Percentiles rank a stretch among this genome's conserved stretches.
Conservation (phyloP, 2,329 filamentous ascomycete genomes). For the Cercospora janseana region DNA sequence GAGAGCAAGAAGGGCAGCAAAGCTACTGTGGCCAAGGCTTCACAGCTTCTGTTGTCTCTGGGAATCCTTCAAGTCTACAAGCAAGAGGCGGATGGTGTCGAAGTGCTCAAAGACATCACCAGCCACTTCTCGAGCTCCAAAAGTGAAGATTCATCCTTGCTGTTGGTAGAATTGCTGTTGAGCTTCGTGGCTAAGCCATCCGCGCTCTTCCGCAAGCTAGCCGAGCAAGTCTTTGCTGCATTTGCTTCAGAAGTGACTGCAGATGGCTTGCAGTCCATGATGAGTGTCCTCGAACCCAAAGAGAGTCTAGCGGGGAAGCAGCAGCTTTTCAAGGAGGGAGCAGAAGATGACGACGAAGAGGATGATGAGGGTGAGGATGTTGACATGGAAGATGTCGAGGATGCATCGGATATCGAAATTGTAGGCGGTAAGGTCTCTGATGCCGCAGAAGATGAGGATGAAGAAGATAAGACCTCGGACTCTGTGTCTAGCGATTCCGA, state of each 20-base stretch:
- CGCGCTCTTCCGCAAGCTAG: conserved; percentile 77
- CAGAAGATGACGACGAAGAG: conserved; percentile 26
- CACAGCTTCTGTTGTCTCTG: conserved; percentile 79
- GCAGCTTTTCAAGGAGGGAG: conserved; percentile 71
- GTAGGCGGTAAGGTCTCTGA: conserved; percentile 32
- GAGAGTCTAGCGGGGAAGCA: conserved; percentile 82
- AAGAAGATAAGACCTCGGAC: conserved; percentile 24
- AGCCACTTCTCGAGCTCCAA: conserved; percentile 65
- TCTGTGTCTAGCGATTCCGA: conserved; percentile 33
- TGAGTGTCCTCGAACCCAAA: conserved; percentile 70
- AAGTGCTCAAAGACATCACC: conserved; percentile 77
- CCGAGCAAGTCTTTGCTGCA: conserved; percentile 80
- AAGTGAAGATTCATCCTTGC: conserved; percentile 55
- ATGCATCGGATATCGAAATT: conserved; percentile 39
- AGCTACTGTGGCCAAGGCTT: conserved; percentile 51
- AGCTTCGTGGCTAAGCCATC: conserved; percentile 85
- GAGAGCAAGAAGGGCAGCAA: conserved; percentile 26
- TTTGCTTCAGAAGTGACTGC: conserved; percentile 74
- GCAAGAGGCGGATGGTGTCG: conserved; percentile 79
- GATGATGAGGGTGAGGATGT: conserved; percentile 35
- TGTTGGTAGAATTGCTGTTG: conserved; percentile 84
- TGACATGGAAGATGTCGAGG: conserved; percentile 39
- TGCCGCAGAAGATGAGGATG: conserved; percentile 12
- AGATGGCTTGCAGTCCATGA: conserved; percentile 66
- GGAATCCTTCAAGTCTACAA: conserved; percentile 88